Evolutionary conservation across 306 rosid species (phyloP).

Genomic region (Purshia tridentata): DNA sequence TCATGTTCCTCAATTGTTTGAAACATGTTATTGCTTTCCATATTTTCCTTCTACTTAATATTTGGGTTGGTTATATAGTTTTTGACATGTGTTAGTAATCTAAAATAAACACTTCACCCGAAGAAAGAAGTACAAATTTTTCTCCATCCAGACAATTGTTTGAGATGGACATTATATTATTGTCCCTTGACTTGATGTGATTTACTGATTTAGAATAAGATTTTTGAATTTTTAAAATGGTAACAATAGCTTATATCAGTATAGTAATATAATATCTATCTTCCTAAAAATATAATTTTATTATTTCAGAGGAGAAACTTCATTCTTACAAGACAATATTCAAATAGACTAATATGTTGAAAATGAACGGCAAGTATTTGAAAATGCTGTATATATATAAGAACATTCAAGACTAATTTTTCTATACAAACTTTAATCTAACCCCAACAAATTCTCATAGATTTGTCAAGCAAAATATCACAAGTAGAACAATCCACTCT

Average conservation of each 20-base stretch:
- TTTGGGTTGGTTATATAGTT: background rate
- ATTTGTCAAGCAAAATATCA: background rate
- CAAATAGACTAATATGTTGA: background rate
- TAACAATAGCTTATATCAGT: background rate
- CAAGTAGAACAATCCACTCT: background rate
- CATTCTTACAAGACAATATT: background rate
- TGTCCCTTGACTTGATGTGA: background rate
- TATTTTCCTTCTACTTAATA: background rate
- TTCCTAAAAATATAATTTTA: background rate
- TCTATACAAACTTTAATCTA: background rate
- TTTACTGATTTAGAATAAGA: background rate
- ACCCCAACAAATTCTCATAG: background rate
- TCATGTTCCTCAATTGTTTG: background rate
- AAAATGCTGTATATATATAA: background rate
- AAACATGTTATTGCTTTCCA: background rate
- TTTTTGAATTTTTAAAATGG: background rate
- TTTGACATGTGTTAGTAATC: background rate
- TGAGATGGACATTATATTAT: background rate
- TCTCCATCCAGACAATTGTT: background rate
- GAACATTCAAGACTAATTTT: background rate
- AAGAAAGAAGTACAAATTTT: background rate
- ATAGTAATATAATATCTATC: background rate
- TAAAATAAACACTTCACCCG: background rate
- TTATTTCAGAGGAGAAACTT: background rate
- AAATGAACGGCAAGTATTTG: background rate